These are phyloP conservation scores for Collybia sp. DNA, from an alignment of 768 basidiomycete genomes.

Conservation along the genomic window DNA sequence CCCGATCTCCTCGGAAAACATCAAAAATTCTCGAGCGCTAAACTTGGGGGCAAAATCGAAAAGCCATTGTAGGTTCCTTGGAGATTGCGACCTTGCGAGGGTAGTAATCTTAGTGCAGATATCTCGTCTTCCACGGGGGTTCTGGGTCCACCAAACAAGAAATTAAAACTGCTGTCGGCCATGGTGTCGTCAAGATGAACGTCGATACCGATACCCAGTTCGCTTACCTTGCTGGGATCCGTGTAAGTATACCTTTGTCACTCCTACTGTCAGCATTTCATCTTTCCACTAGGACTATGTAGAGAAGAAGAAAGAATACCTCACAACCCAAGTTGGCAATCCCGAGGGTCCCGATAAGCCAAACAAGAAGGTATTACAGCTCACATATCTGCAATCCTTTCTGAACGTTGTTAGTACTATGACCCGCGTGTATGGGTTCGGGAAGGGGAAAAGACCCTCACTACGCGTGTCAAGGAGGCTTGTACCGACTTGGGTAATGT, in stretches of 20 bases:
- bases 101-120: constrained; percentile 38
- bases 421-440: not conserved
- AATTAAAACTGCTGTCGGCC: constrained; percentile 83
- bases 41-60: constrained; percentile 56
- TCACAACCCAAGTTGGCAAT: not conserved
- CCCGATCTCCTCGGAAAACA: constrained; percentile 92
- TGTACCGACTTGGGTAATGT: not conserved
- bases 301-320: not conserved
- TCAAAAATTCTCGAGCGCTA: constrained; percentile 68
- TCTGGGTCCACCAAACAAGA: constrained; percentile 97
- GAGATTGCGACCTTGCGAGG: not conserved
- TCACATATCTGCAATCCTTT: not conserved
- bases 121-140: constrained; percentile 99
- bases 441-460: not conserved
- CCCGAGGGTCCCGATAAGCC: not conserved
- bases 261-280: not conserved
- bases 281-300: not conserved
- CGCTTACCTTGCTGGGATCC: constrained; percentile 85
- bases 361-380: not conserved
- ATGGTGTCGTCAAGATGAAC: constrained; percentile 99
- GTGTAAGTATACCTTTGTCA: constrained; percentile 37
- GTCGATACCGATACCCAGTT: constrained; percentile 95
- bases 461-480: not conserved
- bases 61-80: constrained; percentile 72
- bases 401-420: not conserved